A percentile compares a stretch with the other conserved stretches of the same genome.
phyloP scores from a whole-genome alignment of 176 grass and related monocot species.

The Lolium rigidum region DNA sequence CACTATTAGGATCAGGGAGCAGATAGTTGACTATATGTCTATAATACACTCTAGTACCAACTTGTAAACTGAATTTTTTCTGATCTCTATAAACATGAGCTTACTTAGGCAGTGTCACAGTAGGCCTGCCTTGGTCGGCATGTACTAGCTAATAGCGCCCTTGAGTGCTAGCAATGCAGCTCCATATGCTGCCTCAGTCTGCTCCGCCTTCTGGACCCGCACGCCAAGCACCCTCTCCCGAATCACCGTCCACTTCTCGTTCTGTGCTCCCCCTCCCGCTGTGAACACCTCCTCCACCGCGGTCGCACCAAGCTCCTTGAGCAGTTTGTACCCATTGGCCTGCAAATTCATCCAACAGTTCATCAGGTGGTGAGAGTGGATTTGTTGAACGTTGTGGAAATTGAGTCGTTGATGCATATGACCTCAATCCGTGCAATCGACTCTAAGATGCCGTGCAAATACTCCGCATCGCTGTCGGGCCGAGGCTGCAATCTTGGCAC shows the following conservation, averaged over 20 bases:
- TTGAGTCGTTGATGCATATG: not conserved
- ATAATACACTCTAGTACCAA: no score
- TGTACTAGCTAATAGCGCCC: slow-evolving; percentile 27
- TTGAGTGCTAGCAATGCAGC: slow-evolving; percentile 72
- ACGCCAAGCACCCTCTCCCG: slow-evolving; percentile 75
- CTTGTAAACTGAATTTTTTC: no score
- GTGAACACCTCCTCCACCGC: slow-evolving; percentile 70
- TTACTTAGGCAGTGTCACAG: not conserved
- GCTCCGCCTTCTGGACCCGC: slow-evolving; percentile 56
- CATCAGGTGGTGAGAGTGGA: not conserved
- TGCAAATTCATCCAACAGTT: slow-evolving; percentile 14
- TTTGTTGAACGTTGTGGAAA: not conserved
- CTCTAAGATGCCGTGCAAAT: slow-evolving; percentile 77
- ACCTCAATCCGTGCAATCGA: slow-evolving; percentile 81
- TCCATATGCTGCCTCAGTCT: slow-evolving; percentile 82
- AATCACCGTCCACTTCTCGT: slow-evolving; percentile 67
- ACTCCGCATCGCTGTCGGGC: slow-evolving; percentile 46
- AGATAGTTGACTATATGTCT: no score
- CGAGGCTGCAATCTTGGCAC: slow-evolving; percentile 73
- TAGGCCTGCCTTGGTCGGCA: not conserved
- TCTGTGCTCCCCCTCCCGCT: slow-evolving; percentile 70
- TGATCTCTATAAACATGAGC: no score
- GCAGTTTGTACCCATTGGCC: slow-evolving; percentile 64
- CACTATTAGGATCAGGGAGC: no score
- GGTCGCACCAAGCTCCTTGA: slow-evolving; percentile 64